phyloP scores from a whole-genome alignment of 2,329 filamentous ascomycete genomes.

The Fusarium multiceps region DNA sequence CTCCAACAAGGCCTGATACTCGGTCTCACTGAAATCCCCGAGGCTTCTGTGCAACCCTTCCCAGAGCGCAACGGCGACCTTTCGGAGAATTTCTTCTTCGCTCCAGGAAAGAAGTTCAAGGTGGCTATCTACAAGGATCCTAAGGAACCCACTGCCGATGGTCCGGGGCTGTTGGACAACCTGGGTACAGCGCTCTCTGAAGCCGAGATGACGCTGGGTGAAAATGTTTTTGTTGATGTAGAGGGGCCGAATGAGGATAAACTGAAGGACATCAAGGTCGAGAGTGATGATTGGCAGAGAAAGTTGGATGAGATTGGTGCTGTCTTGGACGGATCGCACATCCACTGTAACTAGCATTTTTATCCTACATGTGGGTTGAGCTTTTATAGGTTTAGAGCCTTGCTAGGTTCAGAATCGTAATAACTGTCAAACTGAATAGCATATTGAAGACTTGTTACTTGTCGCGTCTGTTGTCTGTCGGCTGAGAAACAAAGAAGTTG shows the following conservation, averaged over 20 bases:
- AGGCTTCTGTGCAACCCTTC: constrained; percentile 55
- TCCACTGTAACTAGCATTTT: not conserved
- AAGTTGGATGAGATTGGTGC: constrained; percentile 40
- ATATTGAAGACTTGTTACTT: no score
- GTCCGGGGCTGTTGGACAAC: constrained; percentile 10
- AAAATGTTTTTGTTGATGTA: constrained; percentile 39
- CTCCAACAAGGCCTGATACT: constrained; percentile 44
- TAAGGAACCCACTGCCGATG: not conserved
- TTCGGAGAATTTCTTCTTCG: constrained; percentile 31
- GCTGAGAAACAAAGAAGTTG: no score
- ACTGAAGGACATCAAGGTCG: constrained; percentile 15
- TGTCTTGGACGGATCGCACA: constrained; percentile 34
- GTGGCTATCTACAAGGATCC: constrained; percentile 31
- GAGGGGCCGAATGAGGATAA: constrained; percentile 40
- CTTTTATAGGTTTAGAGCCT: not conserved
- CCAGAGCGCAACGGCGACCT: constrained; percentile 33
- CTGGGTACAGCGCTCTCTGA: constrained; percentile 9
- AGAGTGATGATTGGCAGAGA: constrained; percentile 37
- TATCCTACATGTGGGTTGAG: not conserved
- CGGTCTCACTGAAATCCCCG: constrained; percentile 48
- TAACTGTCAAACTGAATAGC: no score
- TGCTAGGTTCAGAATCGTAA: not conserved
- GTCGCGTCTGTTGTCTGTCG: no score
- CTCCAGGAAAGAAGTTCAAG: not conserved
- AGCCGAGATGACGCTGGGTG: constrained; percentile 13